Percentiles rank a stretch among this genome's conserved stretches.
Conservation (phyloP, 305 asterid species). For the Fraxinus dipetala region DNA sequence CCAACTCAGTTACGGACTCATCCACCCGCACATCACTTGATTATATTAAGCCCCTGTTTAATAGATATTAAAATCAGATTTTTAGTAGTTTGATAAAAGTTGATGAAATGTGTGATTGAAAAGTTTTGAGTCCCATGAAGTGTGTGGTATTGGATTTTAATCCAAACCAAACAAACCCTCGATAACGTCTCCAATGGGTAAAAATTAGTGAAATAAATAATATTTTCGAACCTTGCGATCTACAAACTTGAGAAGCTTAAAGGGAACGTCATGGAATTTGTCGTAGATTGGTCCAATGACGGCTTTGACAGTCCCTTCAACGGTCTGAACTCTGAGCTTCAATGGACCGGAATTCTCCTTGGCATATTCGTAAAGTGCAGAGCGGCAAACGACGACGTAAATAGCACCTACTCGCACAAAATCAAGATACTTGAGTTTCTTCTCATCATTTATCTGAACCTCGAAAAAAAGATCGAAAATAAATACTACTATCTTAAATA, state of each 20-base stretch:
- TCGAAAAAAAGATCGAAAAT: background rate
- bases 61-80: too few relatives aligned
- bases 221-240: conserved; percentile 59
- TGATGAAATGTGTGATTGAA: too few relatives aligned
- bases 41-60: background rate
- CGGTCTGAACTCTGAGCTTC: conserved; percentile 67
- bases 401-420: conserved; percentile 52
- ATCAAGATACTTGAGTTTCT: conserved; percentile 58
- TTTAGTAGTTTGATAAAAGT: too few relatives aligned
- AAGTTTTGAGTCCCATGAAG: too few relatives aligned
- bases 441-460: conserved; percentile 38
- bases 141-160: too few relatives aligned
- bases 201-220: background rate
- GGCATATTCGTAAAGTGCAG: conserved; percentile 63
- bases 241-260: conserved; percentile 57
- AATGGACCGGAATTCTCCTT: conserved; percentile 74
- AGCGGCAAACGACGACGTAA: conserved; percentile 50
- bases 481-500: background rate
- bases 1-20: conserved; percentile 41
- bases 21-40: conserved; percentile 46
- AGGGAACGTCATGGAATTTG: conserved; percentile 52
- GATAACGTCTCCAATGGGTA: background rate
- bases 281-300: conserved; percentile 62
- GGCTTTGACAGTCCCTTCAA: conserved; percentile 61
- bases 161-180: too few relatives aligned